Evolutionary conservation across 2,329 filamentous ascomycete species (phyloP).

Genomic region (Alternaria gansuensis): DNA sequence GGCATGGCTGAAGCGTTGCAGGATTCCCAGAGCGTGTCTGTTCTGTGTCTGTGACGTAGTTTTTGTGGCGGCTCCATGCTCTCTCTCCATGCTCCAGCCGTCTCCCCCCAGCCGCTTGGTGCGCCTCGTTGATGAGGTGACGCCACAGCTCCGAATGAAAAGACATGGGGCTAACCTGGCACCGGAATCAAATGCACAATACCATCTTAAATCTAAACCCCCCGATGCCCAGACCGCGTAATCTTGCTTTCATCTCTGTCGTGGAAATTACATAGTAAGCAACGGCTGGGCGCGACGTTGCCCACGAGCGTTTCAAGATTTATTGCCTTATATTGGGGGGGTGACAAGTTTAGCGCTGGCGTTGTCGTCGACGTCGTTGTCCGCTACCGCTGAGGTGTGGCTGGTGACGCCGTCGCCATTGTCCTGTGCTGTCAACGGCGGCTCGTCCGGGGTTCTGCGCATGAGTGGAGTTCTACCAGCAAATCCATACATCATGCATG

Average conservation of each 20-base stretch:
- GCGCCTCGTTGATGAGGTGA: slow-evolving; percentile 9
- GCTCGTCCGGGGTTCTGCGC: slow-evolving; percentile 2
- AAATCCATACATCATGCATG: slow-evolving; percentile 10
- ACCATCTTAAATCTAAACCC: neutral
- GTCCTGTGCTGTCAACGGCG: neutral
- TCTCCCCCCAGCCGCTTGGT: neutral
- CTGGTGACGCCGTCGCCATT: slow-evolving; percentile 8
- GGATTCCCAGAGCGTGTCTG: neutral
- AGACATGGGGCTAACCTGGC: slow-evolving; percentile 10
- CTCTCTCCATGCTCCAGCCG: neutral
- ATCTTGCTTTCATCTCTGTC: slow-evolving; percentile 3
- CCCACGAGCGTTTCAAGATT: neutral
- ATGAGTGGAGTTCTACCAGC: neutral
- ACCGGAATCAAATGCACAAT: slow-evolving; percentile 1
- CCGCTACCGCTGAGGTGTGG: neutral
- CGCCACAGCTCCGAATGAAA: slow-evolving; percentile 13
- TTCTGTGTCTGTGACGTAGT: slow-evolving; percentile 21
- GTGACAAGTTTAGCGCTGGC: neutral
- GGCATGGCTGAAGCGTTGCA: slow-evolving; percentile 5
- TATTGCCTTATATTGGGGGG: neutral
- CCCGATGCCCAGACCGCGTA: slow-evolving; percentile 1
- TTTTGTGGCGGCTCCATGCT: slow-evolving; percentile 9
- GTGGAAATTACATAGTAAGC: neutral
- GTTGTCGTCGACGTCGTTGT: neutral
- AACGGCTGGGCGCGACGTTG: neutral